A percentile compares a stretch with the other conserved stretches of the same genome.
These are phyloP conservation scores for Physaria fendleri DNA, from an alignment of 345 rosid genomes.

Conservation along the genomic window DNA sequence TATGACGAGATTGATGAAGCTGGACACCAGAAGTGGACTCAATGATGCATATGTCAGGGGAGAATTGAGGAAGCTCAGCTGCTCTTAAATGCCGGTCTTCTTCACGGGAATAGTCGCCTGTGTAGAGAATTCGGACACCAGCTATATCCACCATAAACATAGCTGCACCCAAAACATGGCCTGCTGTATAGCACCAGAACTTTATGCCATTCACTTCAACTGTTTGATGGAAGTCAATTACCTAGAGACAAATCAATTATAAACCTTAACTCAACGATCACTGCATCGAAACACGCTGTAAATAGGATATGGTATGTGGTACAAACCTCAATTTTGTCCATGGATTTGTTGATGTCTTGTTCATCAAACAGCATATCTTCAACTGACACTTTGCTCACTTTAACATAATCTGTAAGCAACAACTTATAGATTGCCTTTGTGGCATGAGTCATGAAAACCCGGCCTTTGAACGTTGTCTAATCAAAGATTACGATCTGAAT, in stretches of 20 bases:
- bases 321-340: constrained; percentile 92
- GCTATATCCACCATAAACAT: constrained; percentile 99
- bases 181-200: constrained; percentile 98
- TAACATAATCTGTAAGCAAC: constrained; percentile 82
- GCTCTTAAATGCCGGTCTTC: constrained; percentile 94
- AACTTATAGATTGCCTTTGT: constrained; percentile 91
- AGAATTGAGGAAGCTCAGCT: constrained; percentile 93
- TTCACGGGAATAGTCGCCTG: constrained; percentile 93
- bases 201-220: constrained; percentile 84
- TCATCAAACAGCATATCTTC: constrained; percentile 97
- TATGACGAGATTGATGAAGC: constrained; percentile 83
- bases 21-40: constrained; percentile 97
- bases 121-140: constrained; percentile 83
- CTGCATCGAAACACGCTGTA: neutral
- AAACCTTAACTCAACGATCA: neutral
- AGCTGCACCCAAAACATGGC: constrained; percentile 98
- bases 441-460: constrained; percentile 97
- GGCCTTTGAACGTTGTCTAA: constrained; percentile 84
- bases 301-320: neutral
- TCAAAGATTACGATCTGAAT: constrained; percentile 1
- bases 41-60: constrained; percentile 91
- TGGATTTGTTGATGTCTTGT: constrained; percentile 75
- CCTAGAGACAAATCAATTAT: constrained; percentile 15
- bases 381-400: constrained; percentile 95
- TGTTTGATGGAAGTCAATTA: constrained; percentile 86